Evolutionary conservation across 129 eudicot species (phyloP).

Genomic region (Silybum marianum): DNA sequence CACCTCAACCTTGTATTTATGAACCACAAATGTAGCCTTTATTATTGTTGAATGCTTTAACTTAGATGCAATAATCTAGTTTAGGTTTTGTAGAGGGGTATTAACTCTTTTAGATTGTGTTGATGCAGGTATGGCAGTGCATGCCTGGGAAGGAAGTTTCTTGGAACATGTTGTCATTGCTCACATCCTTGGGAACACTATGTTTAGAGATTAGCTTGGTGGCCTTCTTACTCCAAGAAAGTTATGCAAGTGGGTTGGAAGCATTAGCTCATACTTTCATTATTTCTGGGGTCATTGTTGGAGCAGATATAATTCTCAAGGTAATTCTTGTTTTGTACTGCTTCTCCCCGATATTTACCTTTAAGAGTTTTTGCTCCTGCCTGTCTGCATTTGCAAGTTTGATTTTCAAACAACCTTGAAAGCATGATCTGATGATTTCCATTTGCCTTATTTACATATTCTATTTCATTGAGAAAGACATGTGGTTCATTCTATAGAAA

Average conservation of each 20-base stretch:
- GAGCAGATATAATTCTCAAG: slow-evolving; percentile 64
- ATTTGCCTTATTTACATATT: not conserved
- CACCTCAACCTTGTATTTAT: not conserved
- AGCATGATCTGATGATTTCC: not conserved
- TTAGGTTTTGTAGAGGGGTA: not conserved
- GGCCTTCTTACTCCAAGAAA: slow-evolving; percentile 77
- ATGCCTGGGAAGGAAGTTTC: slow-evolving; percentile 55
- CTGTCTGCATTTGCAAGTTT: not conserved
- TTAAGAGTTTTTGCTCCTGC: not conserved
- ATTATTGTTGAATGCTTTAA: not conserved
- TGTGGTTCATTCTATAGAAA: not conserved
- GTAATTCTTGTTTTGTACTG: slow-evolving; percentile 29
- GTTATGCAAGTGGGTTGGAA: slow-evolving; percentile 69
- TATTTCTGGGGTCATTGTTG: slow-evolving; percentile 66
- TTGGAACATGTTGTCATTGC: slow-evolving; percentile 72
- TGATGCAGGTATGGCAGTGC: slow-evolving; percentile 71
- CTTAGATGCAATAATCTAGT: not conserved
- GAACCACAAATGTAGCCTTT: not conserved
- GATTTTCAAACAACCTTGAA: not conserved
- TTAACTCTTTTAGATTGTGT: slow-evolving; percentile 19
- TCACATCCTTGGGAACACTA: slow-evolving; percentile 64
- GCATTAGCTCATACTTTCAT: slow-evolving; percentile 67
- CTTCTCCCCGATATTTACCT: not conserved
- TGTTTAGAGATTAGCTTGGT: slow-evolving; percentile 67
- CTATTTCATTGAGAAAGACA: not conserved